These are phyloP conservation scores for Gossypium schwendimanii DNA, from an alignment of 441 rosid genomes.

Conservation along the genomic window DNA sequence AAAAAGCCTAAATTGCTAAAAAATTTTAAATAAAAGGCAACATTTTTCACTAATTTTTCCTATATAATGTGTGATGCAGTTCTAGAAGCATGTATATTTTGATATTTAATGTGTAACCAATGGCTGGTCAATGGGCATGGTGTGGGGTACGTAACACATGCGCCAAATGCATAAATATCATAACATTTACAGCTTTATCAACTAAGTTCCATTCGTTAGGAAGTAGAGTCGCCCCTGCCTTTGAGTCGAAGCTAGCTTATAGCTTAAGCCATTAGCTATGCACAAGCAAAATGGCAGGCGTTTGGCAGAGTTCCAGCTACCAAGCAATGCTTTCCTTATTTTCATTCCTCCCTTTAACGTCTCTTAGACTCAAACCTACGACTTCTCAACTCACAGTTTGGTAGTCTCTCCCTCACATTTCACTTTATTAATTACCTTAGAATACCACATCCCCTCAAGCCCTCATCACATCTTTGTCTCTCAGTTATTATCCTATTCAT, in stretches of 20 bases:
- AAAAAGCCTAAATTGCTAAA: no score
- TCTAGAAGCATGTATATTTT: not conserved
- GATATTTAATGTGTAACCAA: no score
- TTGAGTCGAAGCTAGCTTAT: slow-evolving; percentile 28
- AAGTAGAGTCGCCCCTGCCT: slow-evolving; percentile 13
- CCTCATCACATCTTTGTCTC: slow-evolving; percentile 8
- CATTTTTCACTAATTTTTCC: no score
- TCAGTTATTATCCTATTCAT: not conserved
- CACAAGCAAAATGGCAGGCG: not conserved
- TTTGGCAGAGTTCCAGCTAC: slow-evolving; percentile 5
- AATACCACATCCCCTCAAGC: not conserved
- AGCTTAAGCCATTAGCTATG: not conserved
- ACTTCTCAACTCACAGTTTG: slow-evolving; percentile 85
- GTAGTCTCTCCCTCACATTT: slow-evolving; percentile 23
- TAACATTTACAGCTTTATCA: no score
- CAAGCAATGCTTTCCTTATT: slow-evolving; percentile 13
- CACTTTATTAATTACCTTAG: slow-evolving; percentile 6
- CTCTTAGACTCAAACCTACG: slow-evolving; percentile 63
- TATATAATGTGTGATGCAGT: not conserved
- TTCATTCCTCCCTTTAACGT: slow-evolving; percentile 29
- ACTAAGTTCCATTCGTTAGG: no score
- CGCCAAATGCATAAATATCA: not conserved
- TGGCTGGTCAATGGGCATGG: not conserved
- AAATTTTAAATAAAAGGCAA: no score
- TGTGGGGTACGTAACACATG: slow-evolving; percentile 16